These are phyloP conservation scores for Filobasidium floriforme DNA, from an alignment of 768 basidiomycete genomes.

Conservation along the genomic window DNA sequence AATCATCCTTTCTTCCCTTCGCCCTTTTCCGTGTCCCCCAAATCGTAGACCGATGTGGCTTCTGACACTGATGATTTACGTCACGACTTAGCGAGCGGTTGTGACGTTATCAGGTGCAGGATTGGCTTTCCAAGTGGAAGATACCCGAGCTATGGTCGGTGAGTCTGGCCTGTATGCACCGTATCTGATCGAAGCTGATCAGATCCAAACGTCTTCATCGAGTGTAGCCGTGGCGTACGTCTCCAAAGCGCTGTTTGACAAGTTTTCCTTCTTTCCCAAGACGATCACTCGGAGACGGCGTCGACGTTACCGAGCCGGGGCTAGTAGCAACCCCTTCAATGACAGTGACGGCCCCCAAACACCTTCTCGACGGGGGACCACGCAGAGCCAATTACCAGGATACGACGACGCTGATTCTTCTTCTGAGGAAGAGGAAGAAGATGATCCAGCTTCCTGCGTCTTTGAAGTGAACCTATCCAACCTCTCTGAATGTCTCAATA, in stretches of 20 bases:
- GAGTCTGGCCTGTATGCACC: too few species aligned
- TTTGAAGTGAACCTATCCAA: constrained; percentile 80
- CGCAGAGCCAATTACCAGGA: constrained; percentile 36
- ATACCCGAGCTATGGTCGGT: constrained; percentile 74
- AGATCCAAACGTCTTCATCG: too few species aligned
- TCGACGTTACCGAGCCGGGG: neutral
- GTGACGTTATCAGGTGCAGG: constrained; percentile 64
- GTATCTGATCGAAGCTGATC: too few species aligned
- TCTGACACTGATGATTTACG: neutral
- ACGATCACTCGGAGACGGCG: constrained; percentile 7
- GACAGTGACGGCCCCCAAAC: neutral
- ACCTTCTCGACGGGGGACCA: constrained; percentile 3
- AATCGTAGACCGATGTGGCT: too few species aligned
- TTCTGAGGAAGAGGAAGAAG: constrained; percentile 32
- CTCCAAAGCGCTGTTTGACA: constrained; percentile 43
- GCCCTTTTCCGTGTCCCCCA: too few species aligned
- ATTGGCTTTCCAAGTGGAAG: constrained; percentile 72
- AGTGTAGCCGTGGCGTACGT: constrained; percentile 71
- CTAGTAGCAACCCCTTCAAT: constrained; percentile 1
- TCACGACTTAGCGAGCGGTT: constrained; percentile 51
- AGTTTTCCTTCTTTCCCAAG: constrained; percentile 1
- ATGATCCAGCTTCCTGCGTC: constrained; percentile 43
- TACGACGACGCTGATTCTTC: constrained; percentile 35
- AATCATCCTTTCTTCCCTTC: constrained; percentile 37
- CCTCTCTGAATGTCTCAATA: constrained; percentile 81